Percentiles rank a stretch among this genome's conserved stretches.
These are phyloP conservation scores for Leptographium lundbergii DNA, from an alignment of 2,329 filamentous ascomycete species.

Conservation along the genomic window DNA sequence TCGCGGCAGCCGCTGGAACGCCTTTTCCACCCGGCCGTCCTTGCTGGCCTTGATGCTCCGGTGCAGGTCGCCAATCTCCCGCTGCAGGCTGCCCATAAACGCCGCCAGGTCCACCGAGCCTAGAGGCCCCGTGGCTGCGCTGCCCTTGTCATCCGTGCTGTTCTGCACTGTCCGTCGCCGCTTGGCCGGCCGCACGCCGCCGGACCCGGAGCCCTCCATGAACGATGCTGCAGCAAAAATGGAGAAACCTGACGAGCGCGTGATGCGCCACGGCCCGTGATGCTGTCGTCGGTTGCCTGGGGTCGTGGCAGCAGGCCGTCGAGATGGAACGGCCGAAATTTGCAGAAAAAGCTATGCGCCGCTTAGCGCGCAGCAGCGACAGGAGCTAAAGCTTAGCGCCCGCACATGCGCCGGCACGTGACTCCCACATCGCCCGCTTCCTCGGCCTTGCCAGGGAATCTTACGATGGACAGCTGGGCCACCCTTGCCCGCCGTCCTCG, in stretches of 20 bases:
- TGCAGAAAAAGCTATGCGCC: too few species aligned
- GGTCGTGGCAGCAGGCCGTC: too few species aligned
- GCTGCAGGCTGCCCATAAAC: conserved; percentile 76
- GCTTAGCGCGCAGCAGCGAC: too few species aligned
- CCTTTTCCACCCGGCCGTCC: conserved; percentile 41
- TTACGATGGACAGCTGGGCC: too few species aligned
- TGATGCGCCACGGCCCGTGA: too few species aligned
- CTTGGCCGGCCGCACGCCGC: background rate
- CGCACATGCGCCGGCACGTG: background rate
- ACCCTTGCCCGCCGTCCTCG: too few species aligned
- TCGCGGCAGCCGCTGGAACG: conserved; percentile 84
- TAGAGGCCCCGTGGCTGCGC: conserved; percentile 23
- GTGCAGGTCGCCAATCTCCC: conserved; percentile 78
- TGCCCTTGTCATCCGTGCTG: background rate
- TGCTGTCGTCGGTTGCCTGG: too few species aligned
- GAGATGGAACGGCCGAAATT: too few species aligned
- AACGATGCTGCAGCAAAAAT: background rate
- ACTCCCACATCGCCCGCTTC: too few species aligned
- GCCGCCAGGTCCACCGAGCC: conserved; percentile 76
- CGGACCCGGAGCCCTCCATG: background rate
- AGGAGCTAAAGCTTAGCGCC: background rate
- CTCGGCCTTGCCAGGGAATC: too few species aligned
- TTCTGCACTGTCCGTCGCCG: background rate
- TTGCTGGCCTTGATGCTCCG: conserved; percentile 58
- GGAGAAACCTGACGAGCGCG: too few species aligned